These are phyloP conservation scores for Pneumocystis oryctolagi DNA, from an alignment of 1,139 yeast species.

Conservation along the genomic window DNA sequence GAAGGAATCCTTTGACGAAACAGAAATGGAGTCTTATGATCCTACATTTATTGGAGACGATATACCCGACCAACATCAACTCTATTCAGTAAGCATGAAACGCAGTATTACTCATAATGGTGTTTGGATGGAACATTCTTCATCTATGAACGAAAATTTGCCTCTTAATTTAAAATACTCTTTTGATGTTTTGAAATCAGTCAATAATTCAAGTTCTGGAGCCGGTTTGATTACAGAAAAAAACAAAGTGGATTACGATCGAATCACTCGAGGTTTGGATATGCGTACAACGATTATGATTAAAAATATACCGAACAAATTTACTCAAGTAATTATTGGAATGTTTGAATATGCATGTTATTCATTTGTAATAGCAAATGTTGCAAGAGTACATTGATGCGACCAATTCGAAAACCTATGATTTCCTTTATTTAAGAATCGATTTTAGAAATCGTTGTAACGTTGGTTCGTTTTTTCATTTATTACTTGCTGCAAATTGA, in stretches of 20 bases:
- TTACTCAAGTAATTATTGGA: not conserved
- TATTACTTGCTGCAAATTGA: slow-evolving; percentile 25
- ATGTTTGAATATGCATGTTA: slow-evolving; percentile 5
- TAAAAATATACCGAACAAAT: slow-evolving; percentile 37
- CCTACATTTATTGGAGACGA: not conserved
- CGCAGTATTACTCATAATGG: slow-evolving; percentile 3
- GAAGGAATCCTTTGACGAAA: not conserved
- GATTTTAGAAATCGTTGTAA: slow-evolving; percentile 38
- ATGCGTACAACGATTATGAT: slow-evolving; percentile 36
- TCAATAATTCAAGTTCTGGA: not conserved
- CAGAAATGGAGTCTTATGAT: not conserved
- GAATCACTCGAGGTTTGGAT: slow-evolving; percentile 30
- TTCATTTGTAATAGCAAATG: slow-evolving; percentile 23
- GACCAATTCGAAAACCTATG: slow-evolving; percentile 30
- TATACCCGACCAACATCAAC: not conserved
- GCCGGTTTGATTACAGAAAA: slow-evolving; percentile 20
- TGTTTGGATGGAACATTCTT: not conserved
- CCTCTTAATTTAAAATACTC: not conserved
- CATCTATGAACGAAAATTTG: not conserved
- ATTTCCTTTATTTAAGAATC: slow-evolving; percentile 39
- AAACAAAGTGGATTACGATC: slow-evolving; percentile 26
- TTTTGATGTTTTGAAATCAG: not conserved
- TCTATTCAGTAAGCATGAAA: not conserved
- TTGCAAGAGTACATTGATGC: slow-evolving; percentile 33
- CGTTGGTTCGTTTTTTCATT: slow-evolving; percentile 10